A percentile compares a stretch with the other conserved stretches of the same genome.
Conservation (phyloP, 1,139 yeast genomes). For the Scheffersomyces lignicola region DNA sequence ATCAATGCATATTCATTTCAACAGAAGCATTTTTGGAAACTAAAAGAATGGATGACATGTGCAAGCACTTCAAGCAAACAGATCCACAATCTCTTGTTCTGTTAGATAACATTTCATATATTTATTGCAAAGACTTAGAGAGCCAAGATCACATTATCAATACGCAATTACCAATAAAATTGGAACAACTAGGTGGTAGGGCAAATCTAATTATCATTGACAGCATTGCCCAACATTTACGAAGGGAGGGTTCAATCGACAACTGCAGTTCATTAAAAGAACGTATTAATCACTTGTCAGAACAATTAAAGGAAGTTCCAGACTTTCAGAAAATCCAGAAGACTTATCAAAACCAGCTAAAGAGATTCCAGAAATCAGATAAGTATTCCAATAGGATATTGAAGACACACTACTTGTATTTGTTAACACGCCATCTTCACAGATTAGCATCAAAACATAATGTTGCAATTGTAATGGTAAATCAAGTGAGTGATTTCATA, state of each 20-base stretch:
- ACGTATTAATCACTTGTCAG: conserved; percentile 23
- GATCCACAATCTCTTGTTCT: background rate
- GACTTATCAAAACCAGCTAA: conserved; percentile 28
- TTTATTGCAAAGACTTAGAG: conserved; percentile 68
- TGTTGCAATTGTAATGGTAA: conserved; percentile 70
- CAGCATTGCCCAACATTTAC: conserved; percentile 81
- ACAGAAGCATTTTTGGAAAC: conserved; percentile 79
- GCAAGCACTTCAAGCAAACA: conserved; percentile 11
- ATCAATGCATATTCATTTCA: conserved; percentile 61
- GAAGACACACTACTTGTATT: conserved; percentile 44
- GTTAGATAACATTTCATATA: conserved; percentile 55
- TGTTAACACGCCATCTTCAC: conserved; percentile 50
- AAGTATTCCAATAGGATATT: conserved; percentile 30
- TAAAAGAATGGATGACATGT: conserved; percentile 45
- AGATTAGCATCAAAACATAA: conserved; percentile 47
- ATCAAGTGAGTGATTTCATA: conserved; percentile 71
- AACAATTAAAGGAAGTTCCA: conserved; percentile 14
- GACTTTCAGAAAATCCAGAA: conserved; percentile 20
- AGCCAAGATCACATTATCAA: conserved; percentile 71
- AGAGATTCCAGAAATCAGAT: conserved; percentile 26
- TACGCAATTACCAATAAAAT: conserved; percentile 66
- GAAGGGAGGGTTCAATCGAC: conserved; percentile 58
- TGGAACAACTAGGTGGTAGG: conserved; percentile 36
- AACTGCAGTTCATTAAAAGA: conserved; percentile 27
- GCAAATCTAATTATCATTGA: conserved; percentile 67